Evolutionary conservation across 768 basidiomycete species (phyloP).

Genomic region (Lepiota brunneoincarnata): DNA sequence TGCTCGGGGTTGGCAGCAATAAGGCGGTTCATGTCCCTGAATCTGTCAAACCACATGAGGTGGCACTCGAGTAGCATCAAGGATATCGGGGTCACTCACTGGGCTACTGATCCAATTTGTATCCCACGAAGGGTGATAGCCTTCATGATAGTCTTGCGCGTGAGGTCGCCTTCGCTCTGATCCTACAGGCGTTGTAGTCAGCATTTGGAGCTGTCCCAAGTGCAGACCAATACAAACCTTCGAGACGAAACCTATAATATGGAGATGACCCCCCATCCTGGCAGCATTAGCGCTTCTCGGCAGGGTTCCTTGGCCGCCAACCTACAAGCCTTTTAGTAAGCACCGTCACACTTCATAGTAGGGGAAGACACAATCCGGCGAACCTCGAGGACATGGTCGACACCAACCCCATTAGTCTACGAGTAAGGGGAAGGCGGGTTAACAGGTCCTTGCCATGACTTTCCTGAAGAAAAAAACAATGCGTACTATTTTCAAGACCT

Average conservation of each 20-base stretch:
- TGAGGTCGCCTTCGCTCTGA: conserved; percentile 23
- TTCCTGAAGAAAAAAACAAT: background rate
- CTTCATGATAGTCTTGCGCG: conserved; percentile 32
- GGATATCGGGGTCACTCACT: conserved; percentile 32
- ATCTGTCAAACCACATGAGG: conserved; percentile 26
- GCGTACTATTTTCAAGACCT: conserved; percentile 42
- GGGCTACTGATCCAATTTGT: conserved; percentile 54
- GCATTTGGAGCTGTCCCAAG: background rate
- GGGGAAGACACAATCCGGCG: conserved; percentile 13
- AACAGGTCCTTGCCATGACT: background rate
- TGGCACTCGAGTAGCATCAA: no score
- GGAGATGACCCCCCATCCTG: conserved; percentile 40
- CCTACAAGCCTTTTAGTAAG: conserved; percentile 29
- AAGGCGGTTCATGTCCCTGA: conserved; percentile 48
- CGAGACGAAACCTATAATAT: conserved; percentile 52
- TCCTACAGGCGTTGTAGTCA: background rate
- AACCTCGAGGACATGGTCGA: conserved; percentile 38
- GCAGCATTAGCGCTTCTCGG: conserved; percentile 37
- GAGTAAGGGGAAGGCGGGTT: background rate
- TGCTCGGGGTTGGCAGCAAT: conserved; percentile 34
- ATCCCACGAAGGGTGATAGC: conserved; percentile 48
- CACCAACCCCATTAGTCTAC: conserved; percentile 37
- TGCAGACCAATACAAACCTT: conserved; percentile 23
- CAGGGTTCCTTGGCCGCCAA: conserved; percentile 54
- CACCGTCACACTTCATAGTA: background rate